Conservation (phyloP, 208 protist genomes). For the Trypanosoma melophagium region DNA sequence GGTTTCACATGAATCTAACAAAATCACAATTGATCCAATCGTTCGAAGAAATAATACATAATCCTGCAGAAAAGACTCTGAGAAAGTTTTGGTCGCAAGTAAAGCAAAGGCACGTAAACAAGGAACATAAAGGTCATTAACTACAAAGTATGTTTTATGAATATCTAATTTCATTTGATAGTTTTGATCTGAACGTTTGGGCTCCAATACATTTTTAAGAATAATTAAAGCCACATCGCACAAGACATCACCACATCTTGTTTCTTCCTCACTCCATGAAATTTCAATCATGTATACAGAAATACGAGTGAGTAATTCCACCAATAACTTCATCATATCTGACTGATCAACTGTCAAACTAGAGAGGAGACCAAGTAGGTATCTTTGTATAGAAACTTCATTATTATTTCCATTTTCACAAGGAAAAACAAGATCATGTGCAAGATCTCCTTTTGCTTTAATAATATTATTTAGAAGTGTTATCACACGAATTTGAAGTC, state of each 20-base stretch:
- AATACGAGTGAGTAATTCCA: slow-evolving; percentile 15
- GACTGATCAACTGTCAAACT: not conserved
- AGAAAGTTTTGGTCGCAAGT: not conserved
- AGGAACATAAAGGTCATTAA: slow-evolving; percentile 7
- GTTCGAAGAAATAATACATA: slow-evolving; percentile 26
- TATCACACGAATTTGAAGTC: slow-evolving; percentile 17
- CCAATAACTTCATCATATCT: slow-evolving; percentile 1
- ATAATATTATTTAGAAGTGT: slow-evolving; percentile 13
- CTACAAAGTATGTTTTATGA: not conserved
- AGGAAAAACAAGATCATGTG: slow-evolving; percentile 12
- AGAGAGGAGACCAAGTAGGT: slow-evolving; percentile 16
- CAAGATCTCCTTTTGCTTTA: slow-evolving; percentile 11
- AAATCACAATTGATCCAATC: slow-evolving; percentile 7
- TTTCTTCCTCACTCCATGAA: slow-evolving; percentile 8
- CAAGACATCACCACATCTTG: slow-evolving; percentile 10
- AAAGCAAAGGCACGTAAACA: slow-evolving; percentile 20
- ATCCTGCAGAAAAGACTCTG: slow-evolving; percentile 12
- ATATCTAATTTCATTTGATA: not conserved
- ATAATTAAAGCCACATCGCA: slow-evolving; percentile 3
- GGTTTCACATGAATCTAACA: slow-evolving; percentile 23
- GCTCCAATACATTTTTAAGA: not conserved
- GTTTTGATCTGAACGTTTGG: slow-evolving; percentile 5
- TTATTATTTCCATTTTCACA: not conserved
- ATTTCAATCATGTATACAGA: slow-evolving; percentile 23
- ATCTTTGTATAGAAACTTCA: not conserved